Evolutionary conservation across 306 rosid genomes (phyloP), one percentile per base, ranked within the genome.

Genomic region (Corylus americana): DNA sequence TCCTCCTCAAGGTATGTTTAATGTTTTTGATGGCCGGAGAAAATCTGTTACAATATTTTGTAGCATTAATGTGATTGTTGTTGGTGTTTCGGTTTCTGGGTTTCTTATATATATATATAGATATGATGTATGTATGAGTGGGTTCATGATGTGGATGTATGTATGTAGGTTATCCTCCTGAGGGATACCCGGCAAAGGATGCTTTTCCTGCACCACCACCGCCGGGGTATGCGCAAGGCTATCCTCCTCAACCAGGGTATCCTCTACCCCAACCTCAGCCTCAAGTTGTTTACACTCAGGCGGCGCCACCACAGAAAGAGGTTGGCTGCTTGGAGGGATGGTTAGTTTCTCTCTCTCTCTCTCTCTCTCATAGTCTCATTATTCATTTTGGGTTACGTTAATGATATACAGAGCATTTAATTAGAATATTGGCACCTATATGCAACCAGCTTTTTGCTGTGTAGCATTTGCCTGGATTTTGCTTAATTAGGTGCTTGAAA

Each of bases 321-420:
- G 1, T 16, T 7, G 81, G 85, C 25, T 74, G 16, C 51, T 29
- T 85, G 18, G 55, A 37, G 8, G 78, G 78, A 63, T 85, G 85
- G 88, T 85, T 13, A n/a, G 70, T 67, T 22, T 59, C 31, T 42
- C 45, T 6, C 48, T 25, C n/a, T 57, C 1, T 29, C 18, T 37
- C 42, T 37, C 42, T 37, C 42, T 37, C 42, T 29, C 31, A 29
- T 31, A 31, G 35, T 31, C 35, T 31, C 35, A 31, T 31, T 31
- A 31, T 31, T 31, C 35, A 31, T 31, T 31, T 31, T 31, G 35
- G 35, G 35, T 31, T 1, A 31, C 35, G 35, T 31, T 31, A 31
- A 2, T 31, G 35, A 31, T 31, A 31, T 31, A 1, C 35, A 31
- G 35, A 31, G 35, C 35, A 31, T 31, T 31, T 31, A 22, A 22